phyloP scores from a whole-genome alignment of 202 grass and related monocot species.

The Zizania palustris region DNA sequence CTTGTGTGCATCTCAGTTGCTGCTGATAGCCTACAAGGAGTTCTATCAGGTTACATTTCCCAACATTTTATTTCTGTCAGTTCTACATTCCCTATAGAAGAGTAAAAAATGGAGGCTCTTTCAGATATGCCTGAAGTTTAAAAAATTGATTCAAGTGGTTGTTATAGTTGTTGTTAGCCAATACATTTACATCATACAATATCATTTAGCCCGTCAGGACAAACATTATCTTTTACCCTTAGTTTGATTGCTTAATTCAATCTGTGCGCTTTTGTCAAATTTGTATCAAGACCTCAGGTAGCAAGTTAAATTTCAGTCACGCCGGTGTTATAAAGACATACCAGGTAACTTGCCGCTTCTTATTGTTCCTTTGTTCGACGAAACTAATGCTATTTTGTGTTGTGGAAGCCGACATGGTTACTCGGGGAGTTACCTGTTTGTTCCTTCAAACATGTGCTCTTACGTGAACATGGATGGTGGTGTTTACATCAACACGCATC shows the following conservation, averaged over 20 bases:
- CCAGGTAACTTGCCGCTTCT: conserved; percentile 47
- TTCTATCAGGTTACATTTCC: conserved; percentile 69
- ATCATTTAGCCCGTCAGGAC: conserved; percentile 1
- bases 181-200: conserved; percentile 7
- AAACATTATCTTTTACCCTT: conserved; percentile 12
- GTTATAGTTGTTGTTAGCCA: not conserved
- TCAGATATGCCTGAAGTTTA: not conserved
- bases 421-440: conserved; percentile 43
- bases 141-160: not conserved
- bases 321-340: conserved; percentile 18
- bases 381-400: conserved; percentile 55
- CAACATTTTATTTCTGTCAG: conserved; percentile 19
- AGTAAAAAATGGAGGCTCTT: conserved; percentile 5
- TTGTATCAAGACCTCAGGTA: conserved; percentile 43
- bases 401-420: conserved; percentile 48
- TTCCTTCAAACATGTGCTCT: conserved; percentile 56
- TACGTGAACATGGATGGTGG: conserved; percentile 59
- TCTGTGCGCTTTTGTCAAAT: conserved; percentile 35
- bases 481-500: conserved; percentile 57
- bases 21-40: conserved; percentile 82
- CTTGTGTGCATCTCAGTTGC: conserved; percentile 74
- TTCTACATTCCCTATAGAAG: conserved; percentile 21
- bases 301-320: conserved; percentile 38
- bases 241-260: conserved; percentile 38
- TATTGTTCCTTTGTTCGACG: conserved; percentile 26